Base-by-base conservation (phyloP, 139 green algal genomes). In the Nannochloris sp. region DNA sequence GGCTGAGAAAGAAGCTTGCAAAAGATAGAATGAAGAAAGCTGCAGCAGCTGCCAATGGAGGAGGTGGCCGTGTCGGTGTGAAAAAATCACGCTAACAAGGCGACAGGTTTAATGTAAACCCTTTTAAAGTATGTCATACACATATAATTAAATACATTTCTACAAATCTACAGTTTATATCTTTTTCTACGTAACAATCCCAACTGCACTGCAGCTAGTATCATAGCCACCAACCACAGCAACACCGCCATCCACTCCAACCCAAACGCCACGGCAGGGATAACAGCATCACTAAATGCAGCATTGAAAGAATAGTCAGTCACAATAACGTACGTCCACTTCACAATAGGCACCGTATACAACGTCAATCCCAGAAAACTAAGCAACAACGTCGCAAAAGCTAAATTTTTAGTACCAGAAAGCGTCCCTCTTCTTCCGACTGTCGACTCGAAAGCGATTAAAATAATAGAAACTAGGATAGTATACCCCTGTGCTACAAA, bases 1-100 rank as follows among this genome's bases (percentile, higher is more conserved):
- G 85, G 53, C 62, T 91, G 33, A 60, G 85, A 6, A 90, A 89
- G 64, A 91, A 90, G 69, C 53, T 91, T 19, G 78, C 79, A 51
- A 51, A 51, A n/a, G n/a, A n/a, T n/a, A n/a, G n/a, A n/a, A n/a
- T n/a, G n/a, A n/a, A n/a, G n/a, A n/a, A n/a, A n/a, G n/a, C n/a
- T n/a, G n/a, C n/a, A n/a, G n/a, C n/a, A n/a, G n/a, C n/a, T n/a
- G n/a, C n/a, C n/a, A n/a, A n/a, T n/a, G n/a, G n/a, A n/a, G n/a
- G n/a, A n/a, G n/a, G n/a, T n/a, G n/a, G n/a, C n/a, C n/a, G n/a
- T n/a, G n/a, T n/a, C n/a, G n/a, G n/a, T n/a, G n/a, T n/a, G n/a
- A n/a, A n/a, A n/a, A n/a, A n/a, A n/a, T n/a, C n/a, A n/a, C n/a
- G n/a, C n/a, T n/a, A n/a, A n/a, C n/a, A n/a, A n/a, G n/a, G n/a